phyloP scores from a whole-genome alignment of 2,329 filamentous ascomycete genomes.

The Sporothrix sp. region DNA sequence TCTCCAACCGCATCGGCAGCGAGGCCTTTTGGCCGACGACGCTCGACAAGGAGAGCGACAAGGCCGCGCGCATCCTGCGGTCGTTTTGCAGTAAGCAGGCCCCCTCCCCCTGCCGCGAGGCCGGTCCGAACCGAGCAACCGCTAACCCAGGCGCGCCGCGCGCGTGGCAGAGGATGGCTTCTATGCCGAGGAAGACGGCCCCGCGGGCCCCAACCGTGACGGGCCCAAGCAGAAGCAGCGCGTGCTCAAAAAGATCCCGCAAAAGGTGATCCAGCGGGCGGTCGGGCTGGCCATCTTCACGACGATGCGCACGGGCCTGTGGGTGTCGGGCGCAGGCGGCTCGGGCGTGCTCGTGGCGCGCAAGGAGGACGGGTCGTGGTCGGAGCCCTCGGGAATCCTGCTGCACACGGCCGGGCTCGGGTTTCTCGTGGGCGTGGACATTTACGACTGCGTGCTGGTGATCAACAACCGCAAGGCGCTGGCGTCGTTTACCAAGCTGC shows the following conservation, averaged over 20 bases:
- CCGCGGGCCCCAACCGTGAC: constrained; percentile 14
- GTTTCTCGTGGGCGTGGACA: constrained; percentile 72
- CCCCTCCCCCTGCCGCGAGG: no score
- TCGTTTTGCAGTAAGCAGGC: constrained; percentile 59
- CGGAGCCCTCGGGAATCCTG: constrained; percentile 72
- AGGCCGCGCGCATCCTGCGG: constrained; percentile 63
- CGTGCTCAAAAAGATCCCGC: constrained; percentile 45
- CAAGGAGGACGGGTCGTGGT: constrained; percentile 52
- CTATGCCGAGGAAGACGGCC: constrained; percentile 29
- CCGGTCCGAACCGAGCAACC: background rate
- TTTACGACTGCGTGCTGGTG: constrained; percentile 81
- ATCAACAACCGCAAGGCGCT: constrained; percentile 72
- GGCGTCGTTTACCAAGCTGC: constrained; percentile 63
- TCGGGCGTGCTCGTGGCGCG: constrained; percentile 51
- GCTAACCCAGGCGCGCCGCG: background rate
- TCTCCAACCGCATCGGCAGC: constrained; percentile 40
- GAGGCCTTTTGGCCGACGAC: constrained; percentile 70
- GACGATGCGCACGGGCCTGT: constrained; percentile 49
- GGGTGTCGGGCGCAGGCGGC: constrained; percentile 47
- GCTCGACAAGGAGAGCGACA: constrained; percentile 64
- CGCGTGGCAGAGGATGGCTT: constrained; percentile 46
- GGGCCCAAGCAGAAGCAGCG: constrained; percentile 24
- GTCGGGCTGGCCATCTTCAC: constrained; percentile 64
- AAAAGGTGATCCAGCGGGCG: constrained; percentile 53
- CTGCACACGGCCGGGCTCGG: constrained; percentile 71